Percentiles rank a stretch among this genome's conserved stretches.
Evolutionary conservation across 2,329 filamentous ascomycete species (phyloP).

Genomic region (Calonectria naviculata): DNA sequence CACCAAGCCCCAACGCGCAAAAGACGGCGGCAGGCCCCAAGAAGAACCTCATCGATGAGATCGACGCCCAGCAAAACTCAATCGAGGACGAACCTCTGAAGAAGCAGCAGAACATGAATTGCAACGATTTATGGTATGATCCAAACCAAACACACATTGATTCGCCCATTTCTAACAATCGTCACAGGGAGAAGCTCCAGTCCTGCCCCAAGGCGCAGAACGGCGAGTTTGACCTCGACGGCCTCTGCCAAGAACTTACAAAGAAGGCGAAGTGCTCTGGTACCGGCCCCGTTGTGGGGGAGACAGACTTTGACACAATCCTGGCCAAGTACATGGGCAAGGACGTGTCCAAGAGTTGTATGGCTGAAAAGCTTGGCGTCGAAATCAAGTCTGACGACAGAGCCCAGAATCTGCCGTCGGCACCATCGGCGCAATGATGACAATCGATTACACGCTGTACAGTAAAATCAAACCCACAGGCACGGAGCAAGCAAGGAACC

Average conservation of each 20-base stretch:
- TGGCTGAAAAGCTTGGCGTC: constrained; percentile 68
- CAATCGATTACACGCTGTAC: constrained; percentile 34
- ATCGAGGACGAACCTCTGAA: constrained; percentile 73
- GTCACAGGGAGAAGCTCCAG: constrained; percentile 86
- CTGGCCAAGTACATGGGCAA: constrained; percentile 72
- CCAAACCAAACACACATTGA: neutral
- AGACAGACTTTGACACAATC: constrained; percentile 87
- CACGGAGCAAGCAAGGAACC: constrained; percentile 36
- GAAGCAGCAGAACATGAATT: constrained; percentile 74
- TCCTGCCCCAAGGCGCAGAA: constrained; percentile 87
- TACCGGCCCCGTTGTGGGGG: constrained; percentile 87
- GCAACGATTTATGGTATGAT: constrained; percentile 92
- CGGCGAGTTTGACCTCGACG: constrained; percentile 93
- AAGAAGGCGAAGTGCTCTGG: constrained; percentile 97
- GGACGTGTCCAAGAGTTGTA: constrained; percentile 47
- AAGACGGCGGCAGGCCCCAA: constrained; percentile 51
- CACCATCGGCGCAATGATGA: constrained; percentile 22
- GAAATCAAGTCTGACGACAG: constrained; percentile 51
- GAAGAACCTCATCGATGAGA: constrained; percentile 80
- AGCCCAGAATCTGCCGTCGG: constrained; percentile 29
- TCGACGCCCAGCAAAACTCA: constrained; percentile 79
- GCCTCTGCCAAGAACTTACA: constrained; percentile 90
- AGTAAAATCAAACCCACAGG: constrained; percentile 33
- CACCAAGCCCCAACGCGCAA: constrained; percentile 53
- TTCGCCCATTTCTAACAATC: constrained; percentile 51